phyloP scores from a whole-genome alignment of 169 alveolate genomes.

The Plasmodium knowlesi region DNA sequence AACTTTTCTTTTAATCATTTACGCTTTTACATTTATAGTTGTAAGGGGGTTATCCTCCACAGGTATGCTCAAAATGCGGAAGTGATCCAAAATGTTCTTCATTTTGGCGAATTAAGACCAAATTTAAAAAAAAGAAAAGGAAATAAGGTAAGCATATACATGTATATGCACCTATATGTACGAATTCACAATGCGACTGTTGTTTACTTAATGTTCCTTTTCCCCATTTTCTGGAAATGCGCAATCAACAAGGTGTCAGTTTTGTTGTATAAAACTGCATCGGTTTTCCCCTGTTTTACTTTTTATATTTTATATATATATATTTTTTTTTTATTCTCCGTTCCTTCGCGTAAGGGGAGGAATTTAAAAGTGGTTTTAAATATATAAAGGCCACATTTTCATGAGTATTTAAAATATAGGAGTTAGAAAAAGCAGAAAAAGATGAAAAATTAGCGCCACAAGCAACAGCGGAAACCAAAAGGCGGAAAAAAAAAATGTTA shows the following conservation, averaged over 20 bases:
- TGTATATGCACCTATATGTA: background rate
- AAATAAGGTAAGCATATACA: background rate
- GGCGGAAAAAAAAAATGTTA: background rate
- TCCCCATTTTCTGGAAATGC: background rate
- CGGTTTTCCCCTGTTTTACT: background rate
- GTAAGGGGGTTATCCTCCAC: slow-evolving; percentile 45
- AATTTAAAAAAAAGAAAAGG: background rate
- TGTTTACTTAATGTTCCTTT: background rate
- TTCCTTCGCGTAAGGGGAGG: background rate
- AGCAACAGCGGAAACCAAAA: background rate
- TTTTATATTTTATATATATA: too few species aligned
- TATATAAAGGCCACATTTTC: background rate
- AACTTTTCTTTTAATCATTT: background rate
- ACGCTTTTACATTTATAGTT: slow-evolving; percentile 32
- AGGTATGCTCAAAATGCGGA: slow-evolving; percentile 35
- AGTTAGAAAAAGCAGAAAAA: background rate
- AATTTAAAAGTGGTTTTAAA: background rate
- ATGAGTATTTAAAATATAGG: background rate
- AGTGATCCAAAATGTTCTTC: slow-evolving; percentile 27
- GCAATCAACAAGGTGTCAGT: background rate
- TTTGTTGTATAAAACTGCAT: background rate
- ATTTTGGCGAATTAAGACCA: slow-evolving; percentile 17
- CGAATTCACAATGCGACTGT: background rate
- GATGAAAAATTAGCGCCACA: background rate
- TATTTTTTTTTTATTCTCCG: background rate